phyloP scores from a whole-genome alignment of 345 rosid genomes.

The Populus euphratica region DNA sequence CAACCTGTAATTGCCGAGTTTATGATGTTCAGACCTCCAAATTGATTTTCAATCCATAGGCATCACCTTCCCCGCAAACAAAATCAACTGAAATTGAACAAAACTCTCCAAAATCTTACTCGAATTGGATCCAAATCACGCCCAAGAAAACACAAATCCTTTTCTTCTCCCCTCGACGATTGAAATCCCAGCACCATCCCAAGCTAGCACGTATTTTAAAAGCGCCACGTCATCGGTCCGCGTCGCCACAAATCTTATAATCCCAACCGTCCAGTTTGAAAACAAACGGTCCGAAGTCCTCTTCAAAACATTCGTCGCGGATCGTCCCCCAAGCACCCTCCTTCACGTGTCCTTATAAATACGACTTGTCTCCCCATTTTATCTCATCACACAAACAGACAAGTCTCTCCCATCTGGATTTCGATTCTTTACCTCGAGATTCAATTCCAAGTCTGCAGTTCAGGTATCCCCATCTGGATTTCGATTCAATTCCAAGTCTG shows the following conservation, averaged over 20 bases:
- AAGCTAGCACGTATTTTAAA: background rate
- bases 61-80: background rate
- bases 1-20: background rate
- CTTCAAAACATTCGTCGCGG: background rate
- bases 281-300: background rate
- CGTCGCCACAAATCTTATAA: no score
- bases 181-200: background rate
- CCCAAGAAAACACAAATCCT: background rate
- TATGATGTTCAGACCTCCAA: background rate
- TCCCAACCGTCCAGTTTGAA: background rate
- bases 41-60: background rate
- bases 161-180: background rate
- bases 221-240: slow-evolving; percentile 13
- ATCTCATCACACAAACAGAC: background rate
- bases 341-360: background rate
- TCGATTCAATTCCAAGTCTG: no score
- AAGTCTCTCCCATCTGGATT: background rate
- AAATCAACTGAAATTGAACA: background rate
- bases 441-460: no score
- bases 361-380: background rate
- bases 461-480: background rate
- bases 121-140: background rate
- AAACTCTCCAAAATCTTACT: background rate
- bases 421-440: no score
- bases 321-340: background rate